Evolutionary conservation across 306 rosid genomes (phyloP).

Genomic region (Medicago arabica): DNA sequence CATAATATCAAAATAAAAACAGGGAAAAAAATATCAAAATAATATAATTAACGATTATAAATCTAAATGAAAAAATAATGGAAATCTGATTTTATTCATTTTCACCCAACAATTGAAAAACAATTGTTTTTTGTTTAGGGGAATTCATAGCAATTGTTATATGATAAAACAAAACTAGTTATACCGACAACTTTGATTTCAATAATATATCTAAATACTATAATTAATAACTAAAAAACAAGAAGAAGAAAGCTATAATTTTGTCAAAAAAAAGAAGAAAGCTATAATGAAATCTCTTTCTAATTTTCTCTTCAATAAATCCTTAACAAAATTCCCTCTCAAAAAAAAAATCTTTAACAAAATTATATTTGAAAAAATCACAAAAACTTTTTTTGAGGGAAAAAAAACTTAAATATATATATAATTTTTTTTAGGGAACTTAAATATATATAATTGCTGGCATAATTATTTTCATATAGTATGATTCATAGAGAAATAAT

Average conservation of each 20-base stretch:
- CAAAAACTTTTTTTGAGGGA: no score
- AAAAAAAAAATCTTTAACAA: slow-evolving; percentile 42
- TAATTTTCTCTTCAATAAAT: not conserved
- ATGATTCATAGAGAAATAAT: not conserved
- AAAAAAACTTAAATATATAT: not conserved
- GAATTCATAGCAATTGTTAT: not conserved
- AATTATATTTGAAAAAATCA: not conserved
- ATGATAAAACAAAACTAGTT: not conserved
- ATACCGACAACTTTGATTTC: not conserved
- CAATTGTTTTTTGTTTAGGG: no score
- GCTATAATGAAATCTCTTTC: not conserved
- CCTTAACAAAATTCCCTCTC: not conserved
- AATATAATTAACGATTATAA: not conserved
- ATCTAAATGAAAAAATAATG: not conserved
- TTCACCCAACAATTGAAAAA: not conserved
- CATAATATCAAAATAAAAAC: not conserved
- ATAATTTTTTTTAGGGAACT: no score
- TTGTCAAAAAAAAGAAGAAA: not conserved
- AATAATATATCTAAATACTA: not conserved
- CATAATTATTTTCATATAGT: not conserved
- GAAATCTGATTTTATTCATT: not conserved
- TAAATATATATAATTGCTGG: not conserved
- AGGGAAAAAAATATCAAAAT: not conserved
- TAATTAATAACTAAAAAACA: not conserved
- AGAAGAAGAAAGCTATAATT: not conserved